These are phyloP conservation scores for Lecanicillium sp. DNA, from an alignment of 2,329 filamentous ascomycete genomes.

Conservation along the genomic window DNA sequence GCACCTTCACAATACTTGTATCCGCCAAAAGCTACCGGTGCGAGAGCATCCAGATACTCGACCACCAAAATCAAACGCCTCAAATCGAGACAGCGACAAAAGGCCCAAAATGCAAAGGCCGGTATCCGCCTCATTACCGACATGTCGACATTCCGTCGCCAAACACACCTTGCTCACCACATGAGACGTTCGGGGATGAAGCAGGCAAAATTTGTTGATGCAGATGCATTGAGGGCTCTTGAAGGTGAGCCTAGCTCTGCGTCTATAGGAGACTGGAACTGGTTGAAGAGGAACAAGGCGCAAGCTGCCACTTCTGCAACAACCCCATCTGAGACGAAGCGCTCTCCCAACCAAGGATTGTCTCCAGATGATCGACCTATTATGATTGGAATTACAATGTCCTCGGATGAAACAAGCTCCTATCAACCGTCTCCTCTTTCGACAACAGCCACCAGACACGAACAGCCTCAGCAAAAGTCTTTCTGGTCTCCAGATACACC, in stretches of 20 bases:
- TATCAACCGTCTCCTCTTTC: slow-evolving; percentile 26
- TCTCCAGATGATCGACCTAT: slow-evolving; percentile 65
- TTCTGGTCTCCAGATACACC: slow-evolving; percentile 57
- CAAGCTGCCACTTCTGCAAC: slow-evolving; percentile 19
- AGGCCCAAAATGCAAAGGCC: slow-evolving; percentile 49
- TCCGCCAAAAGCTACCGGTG: slow-evolving; percentile 7
- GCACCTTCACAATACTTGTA: slow-evolving; percentile 2
- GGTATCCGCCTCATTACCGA: slow-evolving; percentile 64
- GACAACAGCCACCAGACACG: slow-evolving; percentile 16
- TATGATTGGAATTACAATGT: slow-evolving; percentile 61
- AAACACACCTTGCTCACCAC: slow-evolving; percentile 27
- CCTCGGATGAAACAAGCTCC: slow-evolving; percentile 29
- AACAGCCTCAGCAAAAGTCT: slow-evolving; percentile 30
- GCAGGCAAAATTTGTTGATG: slow-evolving; percentile 44
- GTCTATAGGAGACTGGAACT: slow-evolving; percentile 49
- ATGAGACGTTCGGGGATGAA: slow-evolving; percentile 21
- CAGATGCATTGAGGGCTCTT: slow-evolving; percentile 50
- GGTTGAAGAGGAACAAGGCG: slow-evolving; percentile 37
- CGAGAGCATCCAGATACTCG: slow-evolving; percentile 26
- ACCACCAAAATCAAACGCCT: slow-evolving; percentile 33
- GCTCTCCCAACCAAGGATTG: slow-evolving; percentile 35
- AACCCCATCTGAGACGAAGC: slow-evolving; percentile 15
- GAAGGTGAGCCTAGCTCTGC: slow-evolving; percentile 46
- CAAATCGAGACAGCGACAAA: slow-evolving; percentile 54
- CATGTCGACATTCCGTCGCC: slow-evolving; percentile 45